These are phyloP conservation scores for Penicillium corylophilum DNA, from an alignment of 2,329 filamentous ascomycete genomes.

Conservation along the genomic window DNA sequence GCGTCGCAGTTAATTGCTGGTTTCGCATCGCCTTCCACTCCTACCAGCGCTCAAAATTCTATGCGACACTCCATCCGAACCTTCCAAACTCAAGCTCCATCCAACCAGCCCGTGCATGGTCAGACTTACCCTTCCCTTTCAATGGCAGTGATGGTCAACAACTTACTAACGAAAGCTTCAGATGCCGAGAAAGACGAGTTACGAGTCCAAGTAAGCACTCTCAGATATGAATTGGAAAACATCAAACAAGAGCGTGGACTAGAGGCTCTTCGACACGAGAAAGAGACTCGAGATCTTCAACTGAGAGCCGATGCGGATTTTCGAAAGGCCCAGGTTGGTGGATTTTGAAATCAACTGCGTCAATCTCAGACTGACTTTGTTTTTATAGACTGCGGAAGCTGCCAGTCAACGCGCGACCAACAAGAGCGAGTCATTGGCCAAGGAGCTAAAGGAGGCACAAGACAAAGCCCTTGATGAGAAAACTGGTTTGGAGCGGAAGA, in stretches of 20 bases:
- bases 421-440: conserved; percentile 55
- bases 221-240: conserved; percentile 84
- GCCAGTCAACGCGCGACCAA: conserved; percentile 51
- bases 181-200: conserved; percentile 68
- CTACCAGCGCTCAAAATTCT: conserved; percentile 32
- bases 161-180: conserved; percentile 18
- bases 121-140: conserved; percentile 10
- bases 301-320: conserved; percentile 83
- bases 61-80: conserved; percentile 39
- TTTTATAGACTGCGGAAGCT: conserved; percentile 51
- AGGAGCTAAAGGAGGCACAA: conserved; percentile 56
- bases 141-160: background rate
- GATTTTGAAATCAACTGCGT: background rate
- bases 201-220: conserved; percentile 82
- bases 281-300: conserved; percentile 77
- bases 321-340: conserved; percentile 58
- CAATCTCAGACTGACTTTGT: background rate
- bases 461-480: conserved; percentile 57
- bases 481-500: conserved; percentile 54
- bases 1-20: conserved; percentile 62
- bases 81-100: conserved; percentile 35
- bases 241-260: conserved; percentile 86
- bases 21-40: conserved; percentile 45
- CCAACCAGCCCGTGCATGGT: conserved; percentile 41
- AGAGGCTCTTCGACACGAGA: conserved; percentile 72